Base-by-base conservation (phyloP, 1,284 basidiomycete genomes). In the Sporisorium iseilematis-ciliati region DNA sequence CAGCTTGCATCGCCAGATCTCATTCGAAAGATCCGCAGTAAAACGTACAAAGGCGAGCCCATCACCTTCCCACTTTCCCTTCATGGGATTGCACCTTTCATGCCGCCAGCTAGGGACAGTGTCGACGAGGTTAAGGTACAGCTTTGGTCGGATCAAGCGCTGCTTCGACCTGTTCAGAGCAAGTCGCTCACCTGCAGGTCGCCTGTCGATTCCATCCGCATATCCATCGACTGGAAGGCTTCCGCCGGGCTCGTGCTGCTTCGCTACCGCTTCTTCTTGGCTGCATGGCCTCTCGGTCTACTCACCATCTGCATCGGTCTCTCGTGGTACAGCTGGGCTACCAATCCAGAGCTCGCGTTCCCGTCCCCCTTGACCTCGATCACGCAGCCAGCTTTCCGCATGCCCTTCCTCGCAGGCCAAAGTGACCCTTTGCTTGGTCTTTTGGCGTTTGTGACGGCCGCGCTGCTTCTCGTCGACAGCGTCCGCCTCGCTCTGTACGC, bases 31-130 rank as follows among this genome's bases (percentile, higher is more conserved):
- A 65, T 71, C n/a, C 58, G 62, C 48, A 38, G 25, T 14, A 14
- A 51, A 7, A 57, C 23, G 11, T 58, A 71, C 42, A 57, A 55
- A 10, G 41, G 53, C 23, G 55, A 60, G 31, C 33, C 61, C 2
- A 69, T 75, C 51, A 51, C 52, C 14, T 51, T 76, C 2, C 63
- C 64, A 4, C 55, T 84, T 2, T 66, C 78, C 41, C 71, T 84
- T 26, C 81, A 83, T 46, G 80, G 75, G 16, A 67, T 61, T 4
- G 80, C 82, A 7, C 82, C 82, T 7, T 84, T 79, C 68, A 76
- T 84, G 61, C 78, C 79, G 12, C 73, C 71, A 10, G 52, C 74
- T 7, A 48, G 56, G 12, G 38, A 49, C 8, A 75, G 72, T 45
- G 33, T 75, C 35, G 64, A 71, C 52, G 52, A 63, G 29, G 25